A percentile compares a stretch with the other conserved stretches of the same genome.
Evolutionary conservation across 768 basidiomycete species (phyloP).

Genomic region (Tremella fuciformis): DNA sequence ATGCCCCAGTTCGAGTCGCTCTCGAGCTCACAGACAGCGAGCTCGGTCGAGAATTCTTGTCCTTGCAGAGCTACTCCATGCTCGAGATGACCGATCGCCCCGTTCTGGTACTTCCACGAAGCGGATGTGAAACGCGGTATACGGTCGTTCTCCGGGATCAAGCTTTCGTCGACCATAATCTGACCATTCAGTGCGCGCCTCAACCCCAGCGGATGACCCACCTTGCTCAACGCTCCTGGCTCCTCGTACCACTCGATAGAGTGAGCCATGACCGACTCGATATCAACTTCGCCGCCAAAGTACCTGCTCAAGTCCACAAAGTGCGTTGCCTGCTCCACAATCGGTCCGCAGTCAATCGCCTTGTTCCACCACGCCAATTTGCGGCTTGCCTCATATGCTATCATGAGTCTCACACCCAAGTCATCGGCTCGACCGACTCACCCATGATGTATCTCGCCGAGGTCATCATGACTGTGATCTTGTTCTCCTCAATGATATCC

Average conservation of each 20-base stretch:
- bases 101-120: slow-evolving; percentile 91
- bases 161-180: slow-evolving; percentile 75
- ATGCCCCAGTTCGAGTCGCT: too few species aligned
- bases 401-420: slow-evolving; percentile 20
- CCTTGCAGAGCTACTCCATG: slow-evolving; percentile 88
- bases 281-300: slow-evolving; percentile 88
- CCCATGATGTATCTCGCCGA: slow-evolving; percentile 72
- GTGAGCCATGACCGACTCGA: slow-evolving; percentile 61
- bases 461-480: slow-evolving; percentile 87
- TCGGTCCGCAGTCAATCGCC: too few species aligned
- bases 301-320: slow-evolving; percentile 78
- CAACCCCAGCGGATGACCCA: too few species aligned
- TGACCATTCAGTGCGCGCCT: too few species aligned
- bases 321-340: slow-evolving; percentile 64
- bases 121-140: slow-evolving; percentile 89
- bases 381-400: slow-evolving; percentile 11
- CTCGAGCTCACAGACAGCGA: too few species aligned
- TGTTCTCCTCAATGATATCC: slow-evolving; percentile 90
- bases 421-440: slow-evolving; percentile 13
- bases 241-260: slow-evolving; percentile 86
- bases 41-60: too few species aligned
- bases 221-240: slow-evolving; percentile 74
- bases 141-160: slow-evolving; percentile 76
- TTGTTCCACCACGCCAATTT: too few species aligned
- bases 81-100: slow-evolving; percentile 83